These are phyloP conservation scores for Fusarium staphyleae DNA, from an alignment of 2,329 filamentous ascomycete species.

Conservation along the genomic window DNA sequence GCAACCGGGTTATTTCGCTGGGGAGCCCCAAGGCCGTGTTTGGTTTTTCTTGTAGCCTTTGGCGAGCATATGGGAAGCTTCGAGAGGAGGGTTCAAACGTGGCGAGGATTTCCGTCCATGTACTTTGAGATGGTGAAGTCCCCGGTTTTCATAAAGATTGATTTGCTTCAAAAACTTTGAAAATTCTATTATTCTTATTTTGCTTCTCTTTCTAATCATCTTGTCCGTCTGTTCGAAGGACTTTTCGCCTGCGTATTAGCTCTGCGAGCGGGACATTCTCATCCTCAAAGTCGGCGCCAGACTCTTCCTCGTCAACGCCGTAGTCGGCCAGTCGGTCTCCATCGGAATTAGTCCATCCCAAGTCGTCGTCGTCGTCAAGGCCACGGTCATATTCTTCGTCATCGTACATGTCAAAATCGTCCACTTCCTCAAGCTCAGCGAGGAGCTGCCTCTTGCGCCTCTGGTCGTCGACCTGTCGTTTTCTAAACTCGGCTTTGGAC, in stretches of 20 bases:
- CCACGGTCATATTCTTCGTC: conserved; percentile 62
- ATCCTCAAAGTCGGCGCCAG: conserved; percentile 44
- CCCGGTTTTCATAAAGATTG: conserved; percentile 24
- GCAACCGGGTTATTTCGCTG: conserved; percentile 35
- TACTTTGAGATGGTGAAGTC: not conserved
- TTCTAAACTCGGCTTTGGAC: conserved; percentile 57
- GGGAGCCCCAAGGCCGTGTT: conserved; percentile 36
- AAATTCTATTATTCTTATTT: conserved; percentile 36
- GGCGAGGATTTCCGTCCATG: conserved; percentile 5
- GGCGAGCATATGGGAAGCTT: conserved; percentile 29
- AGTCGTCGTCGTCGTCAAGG: conserved; percentile 42
- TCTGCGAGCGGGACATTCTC: conserved; percentile 75
- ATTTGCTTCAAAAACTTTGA: conserved; percentile 22
- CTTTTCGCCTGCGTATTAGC: conserved; percentile 64
- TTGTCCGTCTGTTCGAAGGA: conserved; percentile 43
- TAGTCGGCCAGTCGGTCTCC: conserved; percentile 78
- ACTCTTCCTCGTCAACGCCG: conserved; percentile 79
- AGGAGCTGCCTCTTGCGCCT: conserved; percentile 52
- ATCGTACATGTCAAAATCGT: conserved; percentile 64
- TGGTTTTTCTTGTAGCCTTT: conserved; percentile 30
- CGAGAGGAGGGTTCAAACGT: conserved; percentile 21
- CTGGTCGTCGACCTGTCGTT: conserved; percentile 58
- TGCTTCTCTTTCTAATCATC: conserved; percentile 43
- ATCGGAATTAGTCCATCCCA: conserved; percentile 76
- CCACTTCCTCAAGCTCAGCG: conserved; percentile 60